Percentiles rank a stretch among this genome's conserved stretches.
Evolutionary conservation across 768 basidiomycete species (phyloP).

Genomic region (Boletus rex-veris): DNA sequence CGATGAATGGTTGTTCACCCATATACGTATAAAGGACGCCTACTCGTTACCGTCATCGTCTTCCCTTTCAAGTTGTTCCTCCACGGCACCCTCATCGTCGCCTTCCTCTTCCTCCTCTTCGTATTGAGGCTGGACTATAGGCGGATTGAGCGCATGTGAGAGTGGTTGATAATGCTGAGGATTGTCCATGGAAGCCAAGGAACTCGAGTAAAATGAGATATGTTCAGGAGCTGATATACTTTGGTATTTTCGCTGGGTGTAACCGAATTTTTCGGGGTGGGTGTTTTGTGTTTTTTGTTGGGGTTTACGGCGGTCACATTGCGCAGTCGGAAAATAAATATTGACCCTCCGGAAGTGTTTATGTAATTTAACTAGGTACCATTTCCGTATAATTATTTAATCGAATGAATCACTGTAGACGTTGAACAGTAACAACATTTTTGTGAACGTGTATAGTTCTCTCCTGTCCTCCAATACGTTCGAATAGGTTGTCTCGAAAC

Average conservation of each 20-base stretch:
- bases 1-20: slow-evolving; percentile 2
- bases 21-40: slow-evolving; percentile 11
- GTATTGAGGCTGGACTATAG: slow-evolving; percentile 33
- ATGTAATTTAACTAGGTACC: slow-evolving; percentile 15
- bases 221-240: slow-evolving; percentile 23
- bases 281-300: slow-evolving; percentile 23
- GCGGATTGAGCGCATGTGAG: slow-evolving; percentile 72
- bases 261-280: slow-evolving; percentile 30
- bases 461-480: too few species aligned
- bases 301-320: slow-evolving; percentile 28
- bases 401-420: too few species aligned
- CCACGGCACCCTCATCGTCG: slow-evolving; percentile 72
- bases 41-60: slow-evolving; percentile 42
- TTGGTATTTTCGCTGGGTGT: slow-evolving; percentile 29
- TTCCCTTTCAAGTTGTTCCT: slow-evolving; percentile 56
- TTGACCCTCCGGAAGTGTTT: slow-evolving; percentile 16
- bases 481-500: too few species aligned
- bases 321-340: slow-evolving; percentile 26
- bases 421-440: too few species aligned
- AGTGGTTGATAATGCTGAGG: slow-evolving; percentile 79
- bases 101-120: slow-evolving; percentile 64
- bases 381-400: too few species aligned
- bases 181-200: slow-evolving; percentile 46
- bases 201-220: slow-evolving; percentile 16
- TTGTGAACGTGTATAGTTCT: too few species aligned